Evolutionary conservation across 306 rosid genomes (phyloP).

Genomic region (Inga oerstediana): DNA sequence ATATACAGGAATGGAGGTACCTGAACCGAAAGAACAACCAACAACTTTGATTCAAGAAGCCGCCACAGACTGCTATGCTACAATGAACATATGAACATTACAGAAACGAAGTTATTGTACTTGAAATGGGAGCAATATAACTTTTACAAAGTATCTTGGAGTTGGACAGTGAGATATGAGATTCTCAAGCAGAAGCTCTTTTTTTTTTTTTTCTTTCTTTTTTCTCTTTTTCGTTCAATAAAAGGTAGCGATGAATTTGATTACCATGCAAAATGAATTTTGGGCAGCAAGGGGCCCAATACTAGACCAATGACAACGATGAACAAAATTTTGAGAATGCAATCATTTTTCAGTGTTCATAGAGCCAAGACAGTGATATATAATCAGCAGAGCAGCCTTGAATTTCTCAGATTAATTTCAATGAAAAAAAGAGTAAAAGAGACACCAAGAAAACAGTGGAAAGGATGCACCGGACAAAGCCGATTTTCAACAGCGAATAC

Average conservation of each 20-base stretch:
- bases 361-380: slow-evolving; percentile 8
- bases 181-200: neutral
- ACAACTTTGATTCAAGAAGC: slow-evolving; percentile 45
- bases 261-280: slow-evolving; percentile 44
- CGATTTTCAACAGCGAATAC: neutral
- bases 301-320: slow-evolving; percentile 28
- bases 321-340: slow-evolving; percentile 31
- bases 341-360: slow-evolving; percentile 37
- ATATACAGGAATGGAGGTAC: slow-evolving; percentile 37
- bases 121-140: neutral
- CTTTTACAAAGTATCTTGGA: neutral
- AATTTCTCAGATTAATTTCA: slow-evolving; percentile 6
- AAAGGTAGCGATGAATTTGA: slow-evolving; percentile 33
- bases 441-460: neutral
- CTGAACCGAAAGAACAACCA: slow-evolving; percentile 44
- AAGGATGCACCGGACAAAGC: slow-evolving; percentile 1
- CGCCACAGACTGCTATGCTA: slow-evolving; percentile 39
- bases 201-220: too few species aligned
- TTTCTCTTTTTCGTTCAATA: neutral
- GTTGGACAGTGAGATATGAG: neutral
- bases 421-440: slow-evolving; percentile 2
- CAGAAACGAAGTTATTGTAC: slow-evolving; percentile 16
- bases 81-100: slow-evolving; percentile 43
- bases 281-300: slow-evolving; percentile 47
- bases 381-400: slow-evolving; percentile 24